Conservation (phyloP, 495 filamentous ascomycete species). For the Penicillium macrosclerotiorum region DNA sequence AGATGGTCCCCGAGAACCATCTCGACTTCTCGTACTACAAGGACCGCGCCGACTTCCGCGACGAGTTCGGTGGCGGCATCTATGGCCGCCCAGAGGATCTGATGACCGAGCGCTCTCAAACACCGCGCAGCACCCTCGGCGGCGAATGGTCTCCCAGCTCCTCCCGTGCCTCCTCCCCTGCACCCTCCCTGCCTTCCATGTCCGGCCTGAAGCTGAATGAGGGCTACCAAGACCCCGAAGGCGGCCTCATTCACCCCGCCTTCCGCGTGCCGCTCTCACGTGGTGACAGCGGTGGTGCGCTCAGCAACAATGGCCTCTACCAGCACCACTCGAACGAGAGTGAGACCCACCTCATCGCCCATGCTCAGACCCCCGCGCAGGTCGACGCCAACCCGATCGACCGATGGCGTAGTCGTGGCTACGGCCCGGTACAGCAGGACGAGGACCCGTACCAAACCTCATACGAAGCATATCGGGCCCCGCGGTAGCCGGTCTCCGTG, state of each 20-base stretch:
- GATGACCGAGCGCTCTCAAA: slow-evolving; percentile 62
- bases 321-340: slow-evolving; percentile 47
- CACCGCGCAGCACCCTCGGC: slow-evolving; percentile 55
- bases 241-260: slow-evolving; percentile 34
- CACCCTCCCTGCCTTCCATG: slow-evolving; percentile 34
- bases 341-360: slow-evolving; percentile 40
- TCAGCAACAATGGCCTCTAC: slow-evolving; percentile 26
- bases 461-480: slow-evolving; percentile 41
- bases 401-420: slow-evolving; percentile 48
- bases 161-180: slow-evolving; percentile 49
- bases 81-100: slow-evolving; percentile 67
- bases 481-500: slow-evolving; percentile 13
- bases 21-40: slow-evolving; percentile 94
- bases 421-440: slow-evolving; percentile 47
- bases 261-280: slow-evolving; percentile 36
- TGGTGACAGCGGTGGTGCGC: slow-evolving; percentile 19
- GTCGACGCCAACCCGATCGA: slow-evolving; percentile 31
- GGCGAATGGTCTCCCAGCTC: slow-evolving; percentile 40
- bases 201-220: slow-evolving; percentile 28
- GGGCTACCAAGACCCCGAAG: slow-evolving; percentile 23
- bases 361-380: slow-evolving; percentile 39
- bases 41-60: slow-evolving; percentile 80
- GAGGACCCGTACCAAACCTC: slow-evolving; percentile 34
- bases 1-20: slow-evolving; percentile 84
- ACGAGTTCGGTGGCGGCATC: slow-evolving; percentile 79